Evolutionary conservation across 1,284 basidiomycete genomes (phyloP), one percentile per base, ranked within the genome.

Genomic region (Cutaneotrichosporon daszewskae): DNA sequence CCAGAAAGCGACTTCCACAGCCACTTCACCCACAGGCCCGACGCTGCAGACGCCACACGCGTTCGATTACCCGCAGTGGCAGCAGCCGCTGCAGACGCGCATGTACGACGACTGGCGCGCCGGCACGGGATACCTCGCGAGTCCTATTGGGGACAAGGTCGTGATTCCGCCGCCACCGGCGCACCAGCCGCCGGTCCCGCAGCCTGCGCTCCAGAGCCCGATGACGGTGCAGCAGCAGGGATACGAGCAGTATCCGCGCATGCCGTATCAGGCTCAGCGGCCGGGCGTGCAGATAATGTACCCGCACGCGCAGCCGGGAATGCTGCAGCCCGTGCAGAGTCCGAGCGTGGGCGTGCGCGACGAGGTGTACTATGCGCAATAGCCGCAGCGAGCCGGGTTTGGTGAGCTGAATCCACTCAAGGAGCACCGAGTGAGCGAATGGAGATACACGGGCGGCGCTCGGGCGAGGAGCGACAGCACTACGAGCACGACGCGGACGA

Each of bases 31-130:
- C 8, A 47, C 51, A 5, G 45, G 40, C 22, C 47, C 51, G 11
- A 37, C 44, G 4, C 28, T 47, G 16, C 51, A 53, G 32, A 53
- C 51, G 1, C 51, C 51, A 7, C 45, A n/a, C 27, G 43, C 5
- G 40, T 41, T 14, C 26, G 25, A 29, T 17, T 24, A 45, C 27
- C 31, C 39, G 9, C 35, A 37, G 16, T 45, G 45, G 26, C 18
- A 28, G 1, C 37, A 37, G 14, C 37, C 45, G 5, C 45, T 32
- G 20, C 34, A 32, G 4, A 25, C 42, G 14, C 32, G 49, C 9
- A 19, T 37, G 24, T 51, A 47, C 27, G 42, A 47, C 10, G 35
- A 40, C 13, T 40, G 43, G 38, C 38, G 45, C 19, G 36, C 36
- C 6, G 36, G 24, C 16, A 33, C 32, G 37, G n/a, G n/a, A n/a